Conservation (phyloP, 257 asterid genomes). For the Jacaranda copaia region DNA sequence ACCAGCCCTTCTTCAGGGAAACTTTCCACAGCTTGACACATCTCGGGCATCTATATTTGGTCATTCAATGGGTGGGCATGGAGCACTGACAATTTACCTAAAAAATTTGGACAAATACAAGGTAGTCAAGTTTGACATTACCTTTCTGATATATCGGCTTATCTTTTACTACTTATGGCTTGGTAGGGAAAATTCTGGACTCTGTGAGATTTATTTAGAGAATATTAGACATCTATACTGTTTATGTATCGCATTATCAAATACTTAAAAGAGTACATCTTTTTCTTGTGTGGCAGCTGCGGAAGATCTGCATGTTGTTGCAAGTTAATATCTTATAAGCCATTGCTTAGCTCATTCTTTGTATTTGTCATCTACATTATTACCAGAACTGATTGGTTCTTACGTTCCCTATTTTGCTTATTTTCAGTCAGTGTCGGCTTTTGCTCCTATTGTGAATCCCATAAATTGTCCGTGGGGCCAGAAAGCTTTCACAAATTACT, state of each 20-base stretch:
- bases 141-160: not conserved
- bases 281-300: not conserved
- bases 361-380: not conserved
- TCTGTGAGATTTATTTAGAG: not conserved
- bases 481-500: constrained; percentile 91
- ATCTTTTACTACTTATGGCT: not conserved
- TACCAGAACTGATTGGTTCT: not conserved
- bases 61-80: constrained; percentile 99
- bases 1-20: constrained; percentile 75
- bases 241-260: not conserved
- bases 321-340: not conserved
- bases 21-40: constrained; percentile 84
- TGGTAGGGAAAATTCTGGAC: not conserved
- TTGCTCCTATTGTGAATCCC: constrained; percentile 88
- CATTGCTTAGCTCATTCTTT: not conserved
- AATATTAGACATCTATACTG: not conserved
- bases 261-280: not conserved
- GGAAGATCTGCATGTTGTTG: not conserved
- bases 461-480: constrained; percentile 95
- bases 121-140: constrained; percentile 48
- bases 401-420: not conserved
- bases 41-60: constrained; percentile 92
- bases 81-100: constrained; percentile 91
- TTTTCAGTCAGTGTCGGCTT: constrained; percentile 90
- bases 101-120: constrained; percentile 91